Evolutionary conservation across 2,329 filamentous ascomycete genomes (phyloP).

Genomic region (Fusarium sulawesiense): DNA sequence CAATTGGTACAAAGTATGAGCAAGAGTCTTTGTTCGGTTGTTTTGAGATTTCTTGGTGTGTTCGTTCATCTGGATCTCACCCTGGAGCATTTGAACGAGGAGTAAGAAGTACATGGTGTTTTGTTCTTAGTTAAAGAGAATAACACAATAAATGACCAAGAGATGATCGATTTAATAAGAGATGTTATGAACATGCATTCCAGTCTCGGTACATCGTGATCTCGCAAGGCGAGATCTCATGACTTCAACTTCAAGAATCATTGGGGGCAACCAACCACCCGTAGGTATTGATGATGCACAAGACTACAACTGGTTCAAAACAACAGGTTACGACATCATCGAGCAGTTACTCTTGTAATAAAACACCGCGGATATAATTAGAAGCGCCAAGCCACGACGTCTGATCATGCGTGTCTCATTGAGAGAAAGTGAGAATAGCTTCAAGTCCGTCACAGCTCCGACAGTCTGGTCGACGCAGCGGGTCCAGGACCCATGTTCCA

Average conservation of each 20-base stretch:
- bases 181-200: not conserved
- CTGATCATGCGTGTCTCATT: too few species aligned
- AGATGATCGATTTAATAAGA: not conserved
- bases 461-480: not conserved
- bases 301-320: not conserved
- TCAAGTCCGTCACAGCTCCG: not conserved
- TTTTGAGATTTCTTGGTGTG: not conserved
- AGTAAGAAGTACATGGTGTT: not conserved
- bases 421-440: not conserved
- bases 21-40: not conserved
- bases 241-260: not conserved
- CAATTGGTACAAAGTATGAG: too few species aligned
- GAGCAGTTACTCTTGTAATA: not conserved
- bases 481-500: not conserved
- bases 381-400: not conserved
- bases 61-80: not conserved
- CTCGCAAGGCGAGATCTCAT: not conserved
- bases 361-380: not conserved
- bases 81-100: too few species aligned
- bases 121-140: not conserved
- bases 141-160: not conserved
- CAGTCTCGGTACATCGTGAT: not conserved
- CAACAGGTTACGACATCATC: not conserved
- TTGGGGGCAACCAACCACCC: not conserved
- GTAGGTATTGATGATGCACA: not conserved